Base-by-base conservation (phyloP, 2,329 filamentous ascomycete genomes). In the Tothia fuscella region DNA sequence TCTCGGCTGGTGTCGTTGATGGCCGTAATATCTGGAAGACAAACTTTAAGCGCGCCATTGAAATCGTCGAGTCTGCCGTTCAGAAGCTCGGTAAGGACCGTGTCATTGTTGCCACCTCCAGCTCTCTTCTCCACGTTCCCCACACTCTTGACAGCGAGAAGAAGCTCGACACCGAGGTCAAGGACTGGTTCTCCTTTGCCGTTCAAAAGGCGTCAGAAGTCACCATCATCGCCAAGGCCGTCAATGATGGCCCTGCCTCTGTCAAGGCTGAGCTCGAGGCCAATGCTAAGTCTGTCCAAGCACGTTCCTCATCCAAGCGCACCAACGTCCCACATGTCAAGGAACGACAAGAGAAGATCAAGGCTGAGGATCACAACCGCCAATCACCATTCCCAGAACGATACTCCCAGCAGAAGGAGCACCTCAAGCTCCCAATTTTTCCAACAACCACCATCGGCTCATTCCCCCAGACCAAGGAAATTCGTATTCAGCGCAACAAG, bases 21-120 rank as follows among this genome's bases (percentile, higher is more conserved):
- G 91, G 91, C 58, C 87, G 91, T 59, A 98, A 98, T 78, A 96
- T 98, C 75, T 98, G 91, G 91, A 98, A 98, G 84, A 95, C 87
- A 70, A 93, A 96, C 80, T 82, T 95, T 72, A 83, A 93, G 78
- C 78, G 78, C 57, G 87, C 91, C 59, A 93, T 98, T 51, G 88
- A 91, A 73, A 77, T 71, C 50, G 82, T 91, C 48, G 86, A 96
- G 78, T 72, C 77, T 46, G 91, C 89, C 50, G 72, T 96, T 57
- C 85, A 95, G 73, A 86, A 93, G 73, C 78, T 98, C 49, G 89
- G 91, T 70, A 89, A 94, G 76, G 88, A 96, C 53, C 85, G 91
- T 61, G 89, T 98, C 64, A 84, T 98, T 53, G 86, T 94, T 54
- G 84, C 91, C 60, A 95, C 88, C 53, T 96, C 91, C 59, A 91